phyloP scores from a whole-genome alignment of 805 yeast species.

The Saturnispora quitensis region DNA sequence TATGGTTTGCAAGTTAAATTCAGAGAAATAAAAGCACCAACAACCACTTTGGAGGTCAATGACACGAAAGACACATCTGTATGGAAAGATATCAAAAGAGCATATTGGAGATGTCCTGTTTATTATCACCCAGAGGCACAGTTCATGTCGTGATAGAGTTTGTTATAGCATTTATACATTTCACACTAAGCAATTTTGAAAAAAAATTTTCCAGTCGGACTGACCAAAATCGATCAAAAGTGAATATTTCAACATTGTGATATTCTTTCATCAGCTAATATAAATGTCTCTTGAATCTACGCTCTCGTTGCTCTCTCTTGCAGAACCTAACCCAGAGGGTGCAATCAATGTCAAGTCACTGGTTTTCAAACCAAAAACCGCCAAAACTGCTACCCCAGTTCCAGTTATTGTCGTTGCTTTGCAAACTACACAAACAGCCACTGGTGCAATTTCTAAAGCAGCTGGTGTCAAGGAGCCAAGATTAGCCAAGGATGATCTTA shows the following conservation, averaged over 20 bases:
- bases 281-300: constrained; percentile 60
- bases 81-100: constrained; percentile 53
- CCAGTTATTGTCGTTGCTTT: constrained; percentile 78
- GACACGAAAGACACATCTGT: constrained; percentile 33
- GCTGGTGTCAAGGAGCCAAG: constrained; percentile 78
- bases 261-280: not conserved
- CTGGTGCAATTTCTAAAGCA: constrained; percentile 51
- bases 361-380: constrained; percentile 87
- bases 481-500: constrained; percentile 75
- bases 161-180: not conserved
- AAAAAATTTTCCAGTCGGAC: not conserved
- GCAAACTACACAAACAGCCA: constrained; percentile 60
- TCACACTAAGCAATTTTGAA: not conserved
- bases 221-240: not conserved
- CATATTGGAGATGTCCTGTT: constrained; percentile 61
- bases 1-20: constrained; percentile 69
- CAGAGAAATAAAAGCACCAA: constrained; percentile 40
- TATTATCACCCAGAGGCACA: constrained; percentile 58
- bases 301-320: constrained; percentile 56
- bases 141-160: constrained; percentile 23
- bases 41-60: constrained; percentile 26
- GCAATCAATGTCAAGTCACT: constrained; percentile 59
- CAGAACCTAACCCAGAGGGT: constrained; percentile 42
- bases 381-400: constrained; percentile 67
- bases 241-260: not conserved